Percentiles rank a stretch among this genome's conserved stretches.
Evolutionary conservation across 164 flowering plant genomes (phyloP).

Genomic region (Macadamia tetraphylla): DNA sequence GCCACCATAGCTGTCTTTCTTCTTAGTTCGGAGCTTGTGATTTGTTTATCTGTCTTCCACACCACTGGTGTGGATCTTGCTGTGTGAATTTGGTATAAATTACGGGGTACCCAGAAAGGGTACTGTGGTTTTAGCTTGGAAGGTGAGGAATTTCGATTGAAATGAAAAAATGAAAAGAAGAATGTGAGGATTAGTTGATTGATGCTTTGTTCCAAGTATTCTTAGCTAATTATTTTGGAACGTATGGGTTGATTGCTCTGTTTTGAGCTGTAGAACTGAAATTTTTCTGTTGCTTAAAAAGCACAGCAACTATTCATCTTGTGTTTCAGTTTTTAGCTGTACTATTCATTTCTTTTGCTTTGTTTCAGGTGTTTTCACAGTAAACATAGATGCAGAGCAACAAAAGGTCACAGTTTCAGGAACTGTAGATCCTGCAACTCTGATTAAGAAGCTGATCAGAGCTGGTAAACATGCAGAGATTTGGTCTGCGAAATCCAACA

Average conservation of each 20-base stretch:
- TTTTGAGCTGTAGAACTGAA: not conserved
- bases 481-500: conserved; percentile 46
- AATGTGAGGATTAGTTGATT: too few species aligned
- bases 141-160: too few species aligned
- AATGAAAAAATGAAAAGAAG: too few species aligned
- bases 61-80: too few species aligned
- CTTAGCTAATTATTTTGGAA: not conserved
- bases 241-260: not conserved
- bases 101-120: too few species aligned
- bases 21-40: too few species aligned
- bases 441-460: conserved; percentile 51
- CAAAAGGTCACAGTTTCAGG: conserved; percentile 66
- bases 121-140: too few species aligned
- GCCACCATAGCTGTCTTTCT: not conserved
- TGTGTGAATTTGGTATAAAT: not conserved
- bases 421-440: conserved; percentile 41
- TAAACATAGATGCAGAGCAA: conserved; percentile 45
- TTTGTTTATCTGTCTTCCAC: too few species aligned
- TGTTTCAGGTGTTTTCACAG: conserved; percentile 44
- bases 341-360: conserved; percentile 3
- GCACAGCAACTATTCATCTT: not conserved
- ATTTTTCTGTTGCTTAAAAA: not conserved
- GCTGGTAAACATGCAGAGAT: conserved; percentile 67
- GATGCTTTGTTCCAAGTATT: too few species aligned
- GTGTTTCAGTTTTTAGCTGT: not conserved